Evolutionary conservation across 805 yeast genomes (phyloP).

Genomic region (Schwanniomyces yamadae): DNA sequence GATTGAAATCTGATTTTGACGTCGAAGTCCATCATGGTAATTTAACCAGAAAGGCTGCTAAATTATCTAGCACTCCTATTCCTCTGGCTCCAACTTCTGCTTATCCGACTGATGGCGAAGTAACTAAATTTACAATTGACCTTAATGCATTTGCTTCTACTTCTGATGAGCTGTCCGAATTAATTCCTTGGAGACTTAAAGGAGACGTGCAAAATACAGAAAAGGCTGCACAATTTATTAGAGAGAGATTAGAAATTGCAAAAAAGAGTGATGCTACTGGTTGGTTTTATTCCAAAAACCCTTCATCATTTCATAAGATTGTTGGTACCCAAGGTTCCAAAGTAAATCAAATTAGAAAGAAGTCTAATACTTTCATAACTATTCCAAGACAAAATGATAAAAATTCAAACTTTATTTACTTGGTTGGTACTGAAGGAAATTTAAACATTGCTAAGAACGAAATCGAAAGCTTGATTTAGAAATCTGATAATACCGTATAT

Average conservation of each 20-base stretch:
- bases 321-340: constrained; percentile 78
- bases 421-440: constrained; percentile 59
- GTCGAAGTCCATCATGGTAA: constrained; percentile 63
- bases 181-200: constrained; percentile 67
- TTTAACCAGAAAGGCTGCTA: constrained; percentile 47
- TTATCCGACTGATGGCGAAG: constrained; percentile 37
- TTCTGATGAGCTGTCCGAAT: constrained; percentile 2
- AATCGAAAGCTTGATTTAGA: constrained; percentile 15
- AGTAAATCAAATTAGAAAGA: constrained; percentile 58
- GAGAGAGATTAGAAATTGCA: constrained; percentile 49
- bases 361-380: constrained; percentile 55
- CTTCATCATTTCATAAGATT: constrained; percentile 56
- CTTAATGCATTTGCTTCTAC: constrained; percentile 10
- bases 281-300: constrained; percentile 59
- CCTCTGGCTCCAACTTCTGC: constrained; percentile 50
- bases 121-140: constrained; percentile 48
- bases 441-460: constrained; percentile 35
- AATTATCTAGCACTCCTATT: constrained; percentile 42
- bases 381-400: constrained; percentile 62
- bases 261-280: constrained; percentile 49
- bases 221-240: constrained; percentile 52
- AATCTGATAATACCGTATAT: too few relatives aligned
- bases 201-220: constrained; percentile 51
- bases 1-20: constrained; percentile 49
- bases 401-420: constrained; percentile 50